Evolutionary conservation across 257 asterid genomes (phyloP).

Genomic region (Nicotiana benthamiana): DNA sequence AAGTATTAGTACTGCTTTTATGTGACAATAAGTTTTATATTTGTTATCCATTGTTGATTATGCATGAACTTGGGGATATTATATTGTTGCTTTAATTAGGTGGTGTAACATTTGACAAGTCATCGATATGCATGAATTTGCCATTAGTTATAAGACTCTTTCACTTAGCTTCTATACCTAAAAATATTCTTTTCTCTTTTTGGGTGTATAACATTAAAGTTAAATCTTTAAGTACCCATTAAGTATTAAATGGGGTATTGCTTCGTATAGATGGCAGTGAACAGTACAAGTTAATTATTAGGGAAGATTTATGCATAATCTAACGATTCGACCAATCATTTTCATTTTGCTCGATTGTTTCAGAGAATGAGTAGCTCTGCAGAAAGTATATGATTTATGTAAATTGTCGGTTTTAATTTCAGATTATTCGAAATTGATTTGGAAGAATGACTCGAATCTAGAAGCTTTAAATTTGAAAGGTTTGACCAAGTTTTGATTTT

Average conservation of each 20-base stretch:
- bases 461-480: too few relatives aligned
- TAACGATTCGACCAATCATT: too few relatives aligned
- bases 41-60: background rate
- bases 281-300: background rate
- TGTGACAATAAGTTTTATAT: background rate
- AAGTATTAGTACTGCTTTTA: background rate
- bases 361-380: too few relatives aligned
- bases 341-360: too few relatives aligned
- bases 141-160: background rate
- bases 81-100: background rate
- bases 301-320: background rate
- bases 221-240: background rate
- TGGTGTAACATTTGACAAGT: background rate
- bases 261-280: background rate
- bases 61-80: background rate
- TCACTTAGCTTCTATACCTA: background rate
- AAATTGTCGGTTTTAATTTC: too few relatives aligned
- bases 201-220: background rate
- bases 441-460: too few relatives aligned
- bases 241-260: background rate
- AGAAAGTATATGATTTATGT: too few relatives aligned
- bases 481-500: too few relatives aligned
- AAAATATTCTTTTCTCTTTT: background rate
- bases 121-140: background rate
- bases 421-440: too few relatives aligned